Evolutionary conservation across 345 rosid genomes (phyloP), one percentile per base, ranked within the genome.

Genomic region (Zanthoxylum bungeanum): DNA sequence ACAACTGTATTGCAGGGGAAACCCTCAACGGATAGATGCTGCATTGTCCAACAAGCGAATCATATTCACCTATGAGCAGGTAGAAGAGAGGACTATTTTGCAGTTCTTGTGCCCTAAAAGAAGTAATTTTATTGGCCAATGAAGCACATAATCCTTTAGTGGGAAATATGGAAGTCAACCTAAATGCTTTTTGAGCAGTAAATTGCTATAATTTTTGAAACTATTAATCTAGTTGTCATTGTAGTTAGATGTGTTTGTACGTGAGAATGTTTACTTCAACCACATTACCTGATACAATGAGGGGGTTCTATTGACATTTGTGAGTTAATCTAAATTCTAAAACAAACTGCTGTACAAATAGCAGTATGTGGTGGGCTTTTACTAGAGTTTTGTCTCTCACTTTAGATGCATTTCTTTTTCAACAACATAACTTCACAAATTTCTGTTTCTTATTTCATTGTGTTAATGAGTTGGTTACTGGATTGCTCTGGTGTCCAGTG

Each of bases 11-110:
- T 84, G 73, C 84, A 94, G 97, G 79, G 91, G 89, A 78, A 94
- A 94, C 77, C 98, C 98, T 68, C 99, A 94, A 84, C 86, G 99
- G 79, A 88, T 94, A 81, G 98, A 94, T 73, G 68, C 84, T 55
- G 75, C 80, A 34, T 82, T 84, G 67, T 84, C 97, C 74, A 89
- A 86, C 74, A 94, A 94, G 86, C 85, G 97, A 59, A 88, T 92
- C 73, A 82, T 85, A 79, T 88, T 89, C 80, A 89, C 91, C 67
- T 90, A 94, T 64, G 97, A 94, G 82, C 98, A 94, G 97, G 98
- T 94, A 85, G 51, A 47, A 22, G n/a, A 33, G 68, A 47, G 49
- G 9, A 22, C 57, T 25, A 27, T 40, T 36, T 63, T 5, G 58
- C 5, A 52, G 9, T 72, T 64, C 28, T 25, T 34, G 8, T 69